phyloP scores from a whole-genome alignment of 306 rosid species.

The Hippophae gyantsensis region DNA sequence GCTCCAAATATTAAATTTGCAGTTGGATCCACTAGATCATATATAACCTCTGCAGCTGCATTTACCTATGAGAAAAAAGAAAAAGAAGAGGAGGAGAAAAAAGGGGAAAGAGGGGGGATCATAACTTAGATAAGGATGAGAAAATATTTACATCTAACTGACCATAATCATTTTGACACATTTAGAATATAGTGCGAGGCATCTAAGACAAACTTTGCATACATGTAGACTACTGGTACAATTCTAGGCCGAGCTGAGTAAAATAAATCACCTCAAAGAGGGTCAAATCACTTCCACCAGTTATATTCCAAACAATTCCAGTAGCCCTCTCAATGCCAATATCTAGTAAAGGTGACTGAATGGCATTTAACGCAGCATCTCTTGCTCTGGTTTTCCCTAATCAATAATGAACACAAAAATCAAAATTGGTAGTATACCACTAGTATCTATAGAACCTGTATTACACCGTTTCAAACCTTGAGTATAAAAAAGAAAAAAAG shows the following conservation, averaged over 20 bases:
- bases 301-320: conserved; percentile 99
- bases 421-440: conserved; percentile 4
- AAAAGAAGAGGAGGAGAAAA: too few species aligned
- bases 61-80: conserved; percentile 53
- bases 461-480: neutral
- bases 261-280: conserved; percentile 61
- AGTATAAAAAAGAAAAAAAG: too few species aligned
- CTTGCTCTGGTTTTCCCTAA: conserved; percentile 97
- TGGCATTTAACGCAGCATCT: conserved; percentile 98
- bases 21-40: conserved; percentile 97
- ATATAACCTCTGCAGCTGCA: conserved; percentile 99
- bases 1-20: conserved; percentile 97
- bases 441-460: neutral
- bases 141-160: too few species aligned
- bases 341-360: conserved; percentile 92
- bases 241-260: neutral
- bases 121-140: too few species aligned
- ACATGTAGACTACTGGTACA: too few species aligned
- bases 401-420: conserved; percentile 20
- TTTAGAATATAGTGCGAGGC: too few species aligned
- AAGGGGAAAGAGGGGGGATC: too few species aligned
- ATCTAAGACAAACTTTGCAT: too few species aligned
- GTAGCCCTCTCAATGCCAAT: conserved; percentile 99
- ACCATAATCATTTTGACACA: too few species aligned
- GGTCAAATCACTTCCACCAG: conserved; percentile 96